Evolutionary conservation across 441 rosid species (phyloP), one percentile per base, ranked within the genome.

Genomic region (Croton setiger): DNA sequence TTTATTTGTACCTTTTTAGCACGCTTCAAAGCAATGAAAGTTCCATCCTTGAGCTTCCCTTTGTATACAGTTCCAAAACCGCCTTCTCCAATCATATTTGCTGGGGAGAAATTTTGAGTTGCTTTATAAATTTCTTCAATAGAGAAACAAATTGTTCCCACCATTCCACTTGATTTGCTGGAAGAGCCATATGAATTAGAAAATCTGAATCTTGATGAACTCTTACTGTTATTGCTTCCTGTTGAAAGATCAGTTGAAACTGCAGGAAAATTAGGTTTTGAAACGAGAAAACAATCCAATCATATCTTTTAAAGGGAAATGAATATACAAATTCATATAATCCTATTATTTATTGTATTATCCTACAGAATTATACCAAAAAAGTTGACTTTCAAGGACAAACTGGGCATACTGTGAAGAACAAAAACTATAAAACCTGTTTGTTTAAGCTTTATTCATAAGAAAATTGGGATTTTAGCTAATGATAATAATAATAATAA

Each of bases 11-110:
- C 98, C 98, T 80, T 87, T 82, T 76, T 83, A 0, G 91, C 94
- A 23, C 99, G 88, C 84, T 94, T 94, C 18, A 92, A 80, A 4
- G 99, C 97, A 11, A 94, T 92, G 53, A 88, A 83, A n/a, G 91
- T 79, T 23, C 96, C 96, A 63, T 92, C 97, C 5, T n/a, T 31
- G 54, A 94, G 80, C 66, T 79, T 85, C 2, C 96, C 99, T 44
- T 70, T 75, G 79, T 91, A 91, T 4, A 94, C 97, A 7, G 80
- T 64, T 1, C 96, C 96, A 39, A 87, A 92, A 76, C 98, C 81
- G 4, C 99, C 99, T 0, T 87, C 83, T 23, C 99, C 99, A 48
- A 94, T 85, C 79, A 76, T 85, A 78, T 90, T 88, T 49, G 80
- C 87, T 0, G 69, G 21, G 0, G 96, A 82, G 78, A 94, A 94